These are phyloP conservation scores for Aureobasidium sp. DNA, from an alignment of 2,329 filamentous ascomycete species.

Conservation along the genomic window DNA sequence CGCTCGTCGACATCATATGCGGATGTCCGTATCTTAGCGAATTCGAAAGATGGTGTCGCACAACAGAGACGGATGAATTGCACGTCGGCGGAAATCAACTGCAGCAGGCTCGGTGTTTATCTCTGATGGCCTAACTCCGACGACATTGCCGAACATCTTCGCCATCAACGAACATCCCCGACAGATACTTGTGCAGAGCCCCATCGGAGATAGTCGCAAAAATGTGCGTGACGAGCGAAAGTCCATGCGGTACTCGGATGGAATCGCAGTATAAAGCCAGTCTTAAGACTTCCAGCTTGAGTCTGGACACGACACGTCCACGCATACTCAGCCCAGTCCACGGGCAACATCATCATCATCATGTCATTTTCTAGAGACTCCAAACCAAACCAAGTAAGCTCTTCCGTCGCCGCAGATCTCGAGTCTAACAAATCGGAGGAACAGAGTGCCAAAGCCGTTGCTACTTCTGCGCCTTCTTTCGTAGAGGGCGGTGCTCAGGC, in stretches of 20 bases:
- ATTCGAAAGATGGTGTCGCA: not conserved
- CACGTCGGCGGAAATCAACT: too few relatives aligned
- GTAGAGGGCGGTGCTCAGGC: conserved; percentile 15
- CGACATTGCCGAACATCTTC: too few relatives aligned
- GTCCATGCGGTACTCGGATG: not conserved
- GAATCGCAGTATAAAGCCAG: not conserved
- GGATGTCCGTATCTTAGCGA: not conserved
- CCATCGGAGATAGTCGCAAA: not conserved
- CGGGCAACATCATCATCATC: not conserved
- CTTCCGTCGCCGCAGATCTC: not conserved
- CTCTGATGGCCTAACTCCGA: too few relatives aligned
- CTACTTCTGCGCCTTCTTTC: not conserved
- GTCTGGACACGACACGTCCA: not conserved
- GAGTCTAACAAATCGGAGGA: not conserved
- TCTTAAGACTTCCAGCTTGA: not conserved
- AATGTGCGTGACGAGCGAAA: too few relatives aligned
- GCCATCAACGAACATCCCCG: too few relatives aligned
- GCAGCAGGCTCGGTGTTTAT: too few relatives aligned
- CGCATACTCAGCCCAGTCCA: not conserved
- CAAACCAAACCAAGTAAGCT: not conserved
- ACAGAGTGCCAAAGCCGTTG: not conserved
- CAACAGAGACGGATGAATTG: not conserved
- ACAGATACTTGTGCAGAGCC: not conserved
- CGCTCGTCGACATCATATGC: not conserved
- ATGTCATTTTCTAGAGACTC: not conserved